phyloP scores from a whole-genome alignment of 192 early-diverging fungal genomes.

The Lunasporangiospora selenospora region DNA sequence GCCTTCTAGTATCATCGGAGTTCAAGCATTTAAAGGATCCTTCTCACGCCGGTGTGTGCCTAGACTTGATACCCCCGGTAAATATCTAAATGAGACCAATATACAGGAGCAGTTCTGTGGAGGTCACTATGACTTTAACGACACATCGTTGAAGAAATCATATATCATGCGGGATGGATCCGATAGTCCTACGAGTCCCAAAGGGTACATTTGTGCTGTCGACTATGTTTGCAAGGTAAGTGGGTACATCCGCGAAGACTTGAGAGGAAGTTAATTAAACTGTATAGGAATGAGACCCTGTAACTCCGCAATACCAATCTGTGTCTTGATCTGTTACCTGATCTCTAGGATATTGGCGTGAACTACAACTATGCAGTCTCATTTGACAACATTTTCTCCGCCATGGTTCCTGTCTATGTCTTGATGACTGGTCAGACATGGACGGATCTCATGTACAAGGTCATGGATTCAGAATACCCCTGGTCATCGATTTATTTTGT shows the following conservation, averaged over 20 bases:
- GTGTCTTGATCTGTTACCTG: no score
- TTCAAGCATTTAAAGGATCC: slow-evolving; percentile 68
- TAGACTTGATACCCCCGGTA: slow-evolving; percentile 25
- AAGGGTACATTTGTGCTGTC: slow-evolving; percentile 59
- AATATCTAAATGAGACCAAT: neutral
- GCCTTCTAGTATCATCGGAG: slow-evolving; percentile 57
- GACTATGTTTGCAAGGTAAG: slow-evolving; percentile 55
- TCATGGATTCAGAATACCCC: slow-evolving; percentile 63
- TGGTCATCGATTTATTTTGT: slow-evolving; percentile 63
- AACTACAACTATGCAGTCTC: slow-evolving; percentile 48
- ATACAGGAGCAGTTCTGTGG: slow-evolving; percentile 37
- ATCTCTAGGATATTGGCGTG: slow-evolving; percentile 25
- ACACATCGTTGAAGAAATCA: neutral
- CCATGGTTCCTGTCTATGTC: slow-evolving; percentile 63
- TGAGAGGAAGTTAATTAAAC: neutral
- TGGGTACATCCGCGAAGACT: neutral
- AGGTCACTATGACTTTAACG: slow-evolving; percentile 22
- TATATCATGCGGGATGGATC: slow-evolving; percentile 3
- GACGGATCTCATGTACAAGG: slow-evolving; percentile 66
- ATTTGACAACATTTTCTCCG: slow-evolving; percentile 61
- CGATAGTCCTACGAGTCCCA: slow-evolving; percentile 33
- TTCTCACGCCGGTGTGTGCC: slow-evolving; percentile 57
- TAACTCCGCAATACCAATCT: no score
- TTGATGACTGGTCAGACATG: slow-evolving; percentile 65
- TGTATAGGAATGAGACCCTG: slow-evolving; percentile 47